Conservation (phyloP, 352 stramenopile genomes). For the Pythium plurisporium region DNA sequence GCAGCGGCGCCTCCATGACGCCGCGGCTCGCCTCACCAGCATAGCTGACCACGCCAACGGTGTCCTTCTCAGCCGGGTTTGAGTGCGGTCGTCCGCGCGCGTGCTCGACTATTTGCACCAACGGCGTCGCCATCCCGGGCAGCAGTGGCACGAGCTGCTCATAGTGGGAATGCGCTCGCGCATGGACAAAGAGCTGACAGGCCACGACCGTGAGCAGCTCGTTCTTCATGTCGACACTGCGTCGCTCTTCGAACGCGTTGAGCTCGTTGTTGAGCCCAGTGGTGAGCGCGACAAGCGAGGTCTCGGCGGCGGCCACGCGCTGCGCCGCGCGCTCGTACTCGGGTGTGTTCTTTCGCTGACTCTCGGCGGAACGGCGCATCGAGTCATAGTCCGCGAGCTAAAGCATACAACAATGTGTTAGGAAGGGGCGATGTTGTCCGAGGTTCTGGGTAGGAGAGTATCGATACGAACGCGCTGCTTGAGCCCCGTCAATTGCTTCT, state of each 20-base stretch:
- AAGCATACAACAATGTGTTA: too few species aligned
- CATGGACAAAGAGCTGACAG: conserved; percentile 68
- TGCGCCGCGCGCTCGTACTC: conserved; percentile 72
- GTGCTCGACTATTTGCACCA: conserved; percentile 57
- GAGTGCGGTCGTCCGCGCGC: conserved; percentile 31
- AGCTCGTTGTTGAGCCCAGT: conserved; percentile 65
- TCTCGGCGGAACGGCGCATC: conserved; percentile 56
- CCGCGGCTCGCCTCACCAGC: conserved; percentile 35
- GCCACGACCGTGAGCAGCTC: conserved; percentile 72
- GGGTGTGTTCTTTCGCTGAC: conserved; percentile 48
- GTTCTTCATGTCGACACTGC: conserved; percentile 69
- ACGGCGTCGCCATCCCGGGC: conserved; percentile 51
- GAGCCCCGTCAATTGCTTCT: conserved; percentile 29
- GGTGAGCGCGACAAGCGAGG: conserved; percentile 43
- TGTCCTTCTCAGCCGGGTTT: conserved; percentile 42
- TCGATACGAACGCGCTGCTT: conserved; percentile 25
- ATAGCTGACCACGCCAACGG: conserved; percentile 61
- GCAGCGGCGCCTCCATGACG: conserved; percentile 46
- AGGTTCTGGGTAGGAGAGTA: neutral
- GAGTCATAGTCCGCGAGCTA: conserved; percentile 73
- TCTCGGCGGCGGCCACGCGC: conserved; percentile 40
- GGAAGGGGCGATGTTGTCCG: too few species aligned
- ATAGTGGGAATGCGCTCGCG: conserved; percentile 57
- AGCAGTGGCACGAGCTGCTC: conserved; percentile 71
- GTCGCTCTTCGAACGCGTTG: conserved; percentile 51